Base-by-base conservation (phyloP, 305 asterid species). In the Solanum hybrid region DNA sequence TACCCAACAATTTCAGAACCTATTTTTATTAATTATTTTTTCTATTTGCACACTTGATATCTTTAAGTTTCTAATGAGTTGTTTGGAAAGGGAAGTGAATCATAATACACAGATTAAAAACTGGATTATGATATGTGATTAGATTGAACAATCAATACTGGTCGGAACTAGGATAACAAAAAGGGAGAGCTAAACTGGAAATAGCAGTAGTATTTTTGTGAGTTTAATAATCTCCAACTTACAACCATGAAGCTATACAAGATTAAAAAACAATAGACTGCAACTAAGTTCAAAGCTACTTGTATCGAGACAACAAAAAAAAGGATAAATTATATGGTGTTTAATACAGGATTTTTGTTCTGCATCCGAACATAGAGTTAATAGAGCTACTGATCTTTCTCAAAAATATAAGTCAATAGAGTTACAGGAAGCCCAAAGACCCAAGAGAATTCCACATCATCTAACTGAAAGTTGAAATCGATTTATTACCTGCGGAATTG, bases 401-500 rank as follows among this genome's bases (percentile, higher is more conserved):
- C 51, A 10, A 36, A 79, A 36, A 33, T 24, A 36, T 5, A 79
- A 79, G 57, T 22, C 26, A 79, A 79, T 11, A 79, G 57, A 79
- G 61, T 79, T n/a, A 12, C 85, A 37, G 33, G 86, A 79, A 79
- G 61, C 61, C 32, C 61, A 79, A 78, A 1, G 32, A n/a, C 33
- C 86, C 32, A 11, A 78, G 26, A 33, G 83, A 79, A 79, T 10
- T 79, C 84, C 84, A 79, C 84, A 34, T 33, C 86, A n/a, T 79
- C 61, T n/a, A 79, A 36, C 61, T n/a, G 57, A 79, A 79, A 79
- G 33, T 79, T 37, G 32, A 79, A 79, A 79, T 79, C 32, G 89
- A 45, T 89, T 88, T 90, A 88, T 89, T 93, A 97, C 99, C 99
- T 97, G 99, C 17, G 99, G 99, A 93, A 97, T 97, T 73, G 96